phyloP scores from a whole-genome alignment of 345 rosid species.

The Populus euphratica region DNA sequence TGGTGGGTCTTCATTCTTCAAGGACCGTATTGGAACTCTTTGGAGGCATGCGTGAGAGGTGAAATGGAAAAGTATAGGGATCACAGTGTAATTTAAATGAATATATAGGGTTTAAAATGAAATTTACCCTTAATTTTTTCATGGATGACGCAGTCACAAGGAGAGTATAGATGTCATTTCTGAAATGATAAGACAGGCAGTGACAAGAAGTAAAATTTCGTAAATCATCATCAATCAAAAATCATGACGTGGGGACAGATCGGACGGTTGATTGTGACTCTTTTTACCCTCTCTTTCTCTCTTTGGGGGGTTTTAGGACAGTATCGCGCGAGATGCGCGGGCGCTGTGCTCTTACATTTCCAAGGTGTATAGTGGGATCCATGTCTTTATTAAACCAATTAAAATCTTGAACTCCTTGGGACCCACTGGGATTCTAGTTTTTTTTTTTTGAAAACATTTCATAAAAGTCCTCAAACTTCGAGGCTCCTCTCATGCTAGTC shows the following conservation, averaged over 20 bases:
- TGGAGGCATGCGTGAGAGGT: no score
- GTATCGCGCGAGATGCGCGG: slow-evolving; percentile 58
- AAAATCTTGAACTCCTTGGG: no score
- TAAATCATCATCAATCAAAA: not conserved
- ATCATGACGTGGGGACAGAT: slow-evolving; percentile 3
- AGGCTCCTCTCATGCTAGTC: no score
- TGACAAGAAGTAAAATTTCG: not conserved
- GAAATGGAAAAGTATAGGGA: no score
- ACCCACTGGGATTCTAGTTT: no score
- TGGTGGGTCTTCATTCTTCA: no score
- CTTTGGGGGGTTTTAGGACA: slow-evolving; percentile 9
- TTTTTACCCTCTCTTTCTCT: not conserved
- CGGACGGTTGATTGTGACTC: slow-evolving; percentile 1
- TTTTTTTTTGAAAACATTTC: no score
- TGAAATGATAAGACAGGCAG: not conserved
- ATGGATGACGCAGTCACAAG: not conserved
- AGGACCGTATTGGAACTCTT: no score
- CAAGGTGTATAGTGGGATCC: not conserved
- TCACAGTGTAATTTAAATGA: no score
- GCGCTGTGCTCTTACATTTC: slow-evolving; percentile 15
- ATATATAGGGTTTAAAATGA: no score
- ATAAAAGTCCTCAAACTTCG: no score
- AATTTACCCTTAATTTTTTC: no score
- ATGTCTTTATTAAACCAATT: not conserved
- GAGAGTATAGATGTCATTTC: not conserved